Base-by-base conservation (phyloP, 352 stramenopile genomes). In the Phytophthora fragariaefolia region DNA sequence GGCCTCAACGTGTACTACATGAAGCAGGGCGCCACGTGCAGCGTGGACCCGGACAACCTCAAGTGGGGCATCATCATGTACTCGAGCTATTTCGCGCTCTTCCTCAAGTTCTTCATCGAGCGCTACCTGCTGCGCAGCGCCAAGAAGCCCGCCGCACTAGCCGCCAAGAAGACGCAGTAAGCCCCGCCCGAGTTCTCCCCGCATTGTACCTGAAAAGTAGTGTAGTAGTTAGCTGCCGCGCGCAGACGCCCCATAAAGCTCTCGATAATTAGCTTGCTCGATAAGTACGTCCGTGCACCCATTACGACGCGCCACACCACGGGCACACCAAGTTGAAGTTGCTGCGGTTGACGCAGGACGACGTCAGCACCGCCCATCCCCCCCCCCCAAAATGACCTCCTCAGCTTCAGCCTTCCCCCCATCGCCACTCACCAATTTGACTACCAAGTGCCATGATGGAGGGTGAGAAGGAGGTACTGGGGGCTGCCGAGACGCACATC, bases 51-150 rank as follows among this genome's bases (percentile, higher is more conserved):
- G 10, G 79, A 91, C 45, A 97, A 96, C 71, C 78, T 97, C 69
- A 90, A 95, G 67, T 93, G 88, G 72, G 93, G 87, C 18, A 85
- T 94, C 57, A 82, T 98, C 71, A 98, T 98, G 92, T 98, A 98
- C 85, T 95, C 80, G 65, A 97, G 87, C 69, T 98, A 98, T 78
- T 93, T 98, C 48, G 89, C 89, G 38, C 86, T 98, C 34, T 98
- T 98, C 76, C 69, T 96, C 61, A 94, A 97, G 72, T 98, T 98
- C 70, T 95, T 95, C 65, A 68, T 97, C 62, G 83, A 96, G 71
- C 86, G 92, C 49, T 98, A 96, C 77, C 80, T 90, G 66, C 78
- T 92, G 48, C 71, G 64, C 36, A 60, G 64, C 17, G 58, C 70
- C 48, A 90, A 86, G 69, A 80, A 77, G 53, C 13, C 36, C n/a